These are phyloP conservation scores for Bryoglossum gracile DNA, from an alignment of 495 filamentous ascomycete species.

Conservation along the genomic window DNA sequence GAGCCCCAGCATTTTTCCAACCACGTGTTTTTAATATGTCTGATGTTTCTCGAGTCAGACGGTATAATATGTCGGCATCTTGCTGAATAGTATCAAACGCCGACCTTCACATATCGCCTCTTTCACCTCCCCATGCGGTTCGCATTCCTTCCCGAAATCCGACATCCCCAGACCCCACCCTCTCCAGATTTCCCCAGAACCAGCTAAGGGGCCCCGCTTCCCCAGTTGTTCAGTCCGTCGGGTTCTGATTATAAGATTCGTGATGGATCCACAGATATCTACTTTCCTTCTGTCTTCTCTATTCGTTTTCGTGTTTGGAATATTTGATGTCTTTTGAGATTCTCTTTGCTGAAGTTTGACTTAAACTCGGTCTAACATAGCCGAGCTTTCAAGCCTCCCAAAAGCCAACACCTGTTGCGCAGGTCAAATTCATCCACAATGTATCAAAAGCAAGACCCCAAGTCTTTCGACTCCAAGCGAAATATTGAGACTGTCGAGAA, in stretches of 20 bases:
- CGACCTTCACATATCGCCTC: background rate
- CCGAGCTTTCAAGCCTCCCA: no score
- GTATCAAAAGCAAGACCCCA: constrained; percentile 27
- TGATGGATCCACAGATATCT: background rate
- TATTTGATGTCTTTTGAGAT: constrained; percentile 3
- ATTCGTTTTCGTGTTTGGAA: background rate
- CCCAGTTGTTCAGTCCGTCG: background rate
- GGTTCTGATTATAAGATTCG: constrained; percentile 1
- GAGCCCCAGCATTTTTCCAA: no score
- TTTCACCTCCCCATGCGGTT: background rate
- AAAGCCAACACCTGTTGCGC: background rate
- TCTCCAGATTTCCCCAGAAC: constrained; percentile 12
- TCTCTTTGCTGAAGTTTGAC: no score
- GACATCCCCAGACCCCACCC: constrained; percentile 10
- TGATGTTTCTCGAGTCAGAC: no score
- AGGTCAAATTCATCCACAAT: constrained; percentile 1
- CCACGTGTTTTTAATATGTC: no score
- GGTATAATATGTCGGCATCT: no score
- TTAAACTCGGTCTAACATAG: no score
- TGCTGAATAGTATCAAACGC: background rate
- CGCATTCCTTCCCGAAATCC: constrained; percentile 13
- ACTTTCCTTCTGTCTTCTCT: background rate
- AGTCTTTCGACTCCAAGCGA: constrained; percentile 34
- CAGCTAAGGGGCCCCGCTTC: constrained; percentile 9
- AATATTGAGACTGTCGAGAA: constrained; percentile 18